Percentiles rank a stretch among this genome's conserved stretches.
Evolutionary conservation across 2,329 filamentous ascomycete genomes (phyloP).

Genomic region (Blastomyces emzantsi): DNA sequence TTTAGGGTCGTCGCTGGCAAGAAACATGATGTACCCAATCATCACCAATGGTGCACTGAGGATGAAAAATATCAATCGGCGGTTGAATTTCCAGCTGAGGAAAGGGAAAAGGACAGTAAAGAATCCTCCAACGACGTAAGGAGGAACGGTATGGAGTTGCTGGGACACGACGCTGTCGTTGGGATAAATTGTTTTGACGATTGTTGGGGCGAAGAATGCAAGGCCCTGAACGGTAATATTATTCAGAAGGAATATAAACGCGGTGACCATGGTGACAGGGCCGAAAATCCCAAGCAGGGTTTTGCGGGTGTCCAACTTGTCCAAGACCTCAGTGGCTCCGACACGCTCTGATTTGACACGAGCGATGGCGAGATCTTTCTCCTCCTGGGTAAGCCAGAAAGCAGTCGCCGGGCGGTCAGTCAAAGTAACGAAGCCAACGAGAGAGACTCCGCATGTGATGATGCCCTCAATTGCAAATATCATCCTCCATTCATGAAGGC

Average conservation of each 20-base stretch:
- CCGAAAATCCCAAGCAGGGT: conserved; percentile 13
- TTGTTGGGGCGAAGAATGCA: conserved; percentile 26
- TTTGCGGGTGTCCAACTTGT: conserved; percentile 12
- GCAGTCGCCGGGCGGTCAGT: conserved; percentile 14
- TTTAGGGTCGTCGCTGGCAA: conserved; percentile 7
- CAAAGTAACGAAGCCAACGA: conserved; percentile 13
- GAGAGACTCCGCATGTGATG: conserved; percentile 12
- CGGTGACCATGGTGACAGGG: conserved; percentile 11
- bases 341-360: conserved; percentile 15
- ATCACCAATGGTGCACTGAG: conserved; percentile 8
- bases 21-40: conserved; percentile 14
- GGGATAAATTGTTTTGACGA: conserved; percentile 14
- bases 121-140: conserved; percentile 12
- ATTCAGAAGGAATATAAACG: conserved; percentile 45
- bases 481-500: conserved; percentile 13
- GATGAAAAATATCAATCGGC: conserved; percentile 11
- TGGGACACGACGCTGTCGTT: conserved; percentile 29
- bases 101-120: conserved; percentile 14
- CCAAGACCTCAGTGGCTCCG: conserved; percentile 13
- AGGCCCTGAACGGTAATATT: conserved; percentile 64
- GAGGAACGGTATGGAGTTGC: conserved; percentile 16
- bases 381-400: conserved; percentile 12
- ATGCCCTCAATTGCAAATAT: conserved; percentile 16
- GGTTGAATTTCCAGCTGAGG: conserved; percentile 13
- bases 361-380: conserved; percentile 14